Conservation (phyloP, 1,139 yeast genomes). For the Magnusiomyces starmeri region DNA sequence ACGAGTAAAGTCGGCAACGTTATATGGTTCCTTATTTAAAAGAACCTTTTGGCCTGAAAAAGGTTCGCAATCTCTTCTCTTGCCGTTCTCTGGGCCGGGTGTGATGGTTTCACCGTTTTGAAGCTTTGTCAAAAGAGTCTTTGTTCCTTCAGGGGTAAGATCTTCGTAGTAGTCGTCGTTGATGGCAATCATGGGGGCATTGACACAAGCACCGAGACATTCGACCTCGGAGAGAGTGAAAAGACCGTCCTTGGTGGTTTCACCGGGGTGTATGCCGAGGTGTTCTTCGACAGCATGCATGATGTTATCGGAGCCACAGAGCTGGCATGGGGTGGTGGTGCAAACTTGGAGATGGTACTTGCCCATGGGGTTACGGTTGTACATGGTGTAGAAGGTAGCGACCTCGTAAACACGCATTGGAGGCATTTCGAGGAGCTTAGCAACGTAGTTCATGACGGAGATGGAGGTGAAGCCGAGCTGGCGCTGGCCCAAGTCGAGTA, state of each 20-base stretch:
- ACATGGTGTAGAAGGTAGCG: conserved; percentile 90
- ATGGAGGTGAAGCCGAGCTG: conserved; percentile 84
- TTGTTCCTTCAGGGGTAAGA: conserved; percentile 61
- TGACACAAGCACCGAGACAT: conserved; percentile 88
- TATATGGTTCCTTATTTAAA: conserved; percentile 53
- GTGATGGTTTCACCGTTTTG: conserved; percentile 55
- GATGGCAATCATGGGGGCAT: conserved; percentile 82
- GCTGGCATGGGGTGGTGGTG: conserved; percentile 86
- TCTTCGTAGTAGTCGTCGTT: conserved; percentile 84
- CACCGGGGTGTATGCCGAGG: conserved; percentile 65
- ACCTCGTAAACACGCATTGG: conserved; percentile 95
- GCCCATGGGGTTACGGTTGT: conserved; percentile 82
- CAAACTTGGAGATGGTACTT: conserved; percentile 79
- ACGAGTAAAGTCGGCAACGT: conserved; percentile 54
- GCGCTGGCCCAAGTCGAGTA: conserved; percentile 81
- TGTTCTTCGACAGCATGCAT: conserved; percentile 62
- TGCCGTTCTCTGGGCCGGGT: conserved; percentile 62
- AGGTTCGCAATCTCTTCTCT: conserved; percentile 71
- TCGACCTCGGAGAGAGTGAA: conserved; percentile 86
- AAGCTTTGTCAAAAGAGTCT: conserved; percentile 54
- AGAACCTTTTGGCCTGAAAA: conserved; percentile 62
- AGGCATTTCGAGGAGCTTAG: conserved; percentile 78
- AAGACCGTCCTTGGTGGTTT: conserved; percentile 67
- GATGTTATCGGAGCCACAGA: conserved; percentile 73
- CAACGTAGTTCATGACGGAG: conserved; percentile 89